Evolutionary conservation across 441 rosid genomes (phyloP).

Genomic region (Mallotus repandus): DNA sequence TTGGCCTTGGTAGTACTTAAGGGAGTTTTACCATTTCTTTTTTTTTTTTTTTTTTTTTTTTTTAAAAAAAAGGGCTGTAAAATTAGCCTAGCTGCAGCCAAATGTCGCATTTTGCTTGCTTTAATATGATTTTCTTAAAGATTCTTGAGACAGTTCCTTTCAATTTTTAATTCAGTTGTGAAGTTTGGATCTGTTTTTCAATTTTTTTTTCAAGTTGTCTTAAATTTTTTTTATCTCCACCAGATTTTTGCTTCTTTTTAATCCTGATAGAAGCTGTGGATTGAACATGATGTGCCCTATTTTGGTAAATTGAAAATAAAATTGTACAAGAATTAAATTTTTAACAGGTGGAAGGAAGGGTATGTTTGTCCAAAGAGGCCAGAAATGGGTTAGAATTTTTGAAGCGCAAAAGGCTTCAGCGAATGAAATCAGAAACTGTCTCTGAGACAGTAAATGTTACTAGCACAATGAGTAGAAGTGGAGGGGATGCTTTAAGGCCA

Average conservation of each 20-base stretch:
- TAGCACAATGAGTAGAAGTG: constrained; percentile 68
- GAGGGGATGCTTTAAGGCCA: constrained; percentile 79
- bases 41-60: background rate
- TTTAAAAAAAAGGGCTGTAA: too few relatives aligned
- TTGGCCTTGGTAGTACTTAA: background rate
- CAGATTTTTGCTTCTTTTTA: background rate
- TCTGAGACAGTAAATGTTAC: constrained; percentile 42
- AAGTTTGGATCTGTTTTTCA: background rate
- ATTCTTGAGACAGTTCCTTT: background rate
- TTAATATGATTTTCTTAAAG: too few relatives aligned
- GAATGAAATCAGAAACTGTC: constrained; percentile 54
- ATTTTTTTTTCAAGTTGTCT: background rate
- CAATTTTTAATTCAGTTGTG: background rate
- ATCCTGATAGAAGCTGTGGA: background rate
- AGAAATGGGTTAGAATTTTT: constrained; percentile 70
- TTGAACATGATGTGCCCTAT: background rate
- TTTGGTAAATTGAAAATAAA: background rate
- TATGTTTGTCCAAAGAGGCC: constrained; percentile 67
- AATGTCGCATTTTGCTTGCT: too few relatives aligned
- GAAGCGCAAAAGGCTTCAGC: constrained; percentile 82
- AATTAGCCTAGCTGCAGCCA: too few relatives aligned
- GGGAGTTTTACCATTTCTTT: background rate
- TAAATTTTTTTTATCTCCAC: background rate
- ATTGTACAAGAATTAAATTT: background rate
- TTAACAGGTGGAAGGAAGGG: constrained; percentile 92